Conservation (phyloP, 495 filamentous ascomycete species). For the Penicillium herquei region DNA sequence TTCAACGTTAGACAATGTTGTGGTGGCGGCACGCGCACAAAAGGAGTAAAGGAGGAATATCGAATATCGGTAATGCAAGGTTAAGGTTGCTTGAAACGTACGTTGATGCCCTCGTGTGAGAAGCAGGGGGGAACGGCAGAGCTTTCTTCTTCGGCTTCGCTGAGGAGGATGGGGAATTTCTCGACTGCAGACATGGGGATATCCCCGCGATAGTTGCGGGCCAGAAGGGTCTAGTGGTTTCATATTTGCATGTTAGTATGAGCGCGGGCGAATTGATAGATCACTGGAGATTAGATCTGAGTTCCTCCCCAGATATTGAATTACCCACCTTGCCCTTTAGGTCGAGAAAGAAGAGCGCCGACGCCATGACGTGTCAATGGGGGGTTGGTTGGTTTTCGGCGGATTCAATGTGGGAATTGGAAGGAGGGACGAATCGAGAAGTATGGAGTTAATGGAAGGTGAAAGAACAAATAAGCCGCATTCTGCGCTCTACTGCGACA, state of each 20-base stretch:
- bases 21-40: slow-evolving; percentile 10
- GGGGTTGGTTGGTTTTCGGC: slow-evolving; percentile 6
- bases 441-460: slow-evolving; percentile 1
- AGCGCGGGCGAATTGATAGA: slow-evolving; percentile 1
- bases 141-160: slow-evolving; percentile 98
- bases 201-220: slow-evolving; percentile 97
- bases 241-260: neutral
- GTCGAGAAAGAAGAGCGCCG: slow-evolving; percentile 97
- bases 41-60: slow-evolving; percentile 16
- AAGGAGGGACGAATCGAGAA: slow-evolving; percentile 13
- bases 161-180: slow-evolving; percentile 94
- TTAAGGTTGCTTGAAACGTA: slow-evolving; percentile 40
- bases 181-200: slow-evolving; percentile 99
- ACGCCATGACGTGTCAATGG: slow-evolving; percentile 71
- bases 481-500: slow-evolving; percentile 17
- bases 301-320: neutral
- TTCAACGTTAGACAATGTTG: slow-evolving; percentile 15
- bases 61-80: slow-evolving; percentile 1
- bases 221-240: slow-evolving; percentile 78
- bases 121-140: slow-evolving; percentile 98
- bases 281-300: neutral
- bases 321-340: slow-evolving; percentile 93
- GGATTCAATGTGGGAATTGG: slow-evolving; percentile 4
- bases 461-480: slow-evolving; percentile 13
- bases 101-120: slow-evolving; percentile 98